Conservation (phyloP, 495 filamentous ascomycete genomes). For the Daldinia grandis region DNA sequence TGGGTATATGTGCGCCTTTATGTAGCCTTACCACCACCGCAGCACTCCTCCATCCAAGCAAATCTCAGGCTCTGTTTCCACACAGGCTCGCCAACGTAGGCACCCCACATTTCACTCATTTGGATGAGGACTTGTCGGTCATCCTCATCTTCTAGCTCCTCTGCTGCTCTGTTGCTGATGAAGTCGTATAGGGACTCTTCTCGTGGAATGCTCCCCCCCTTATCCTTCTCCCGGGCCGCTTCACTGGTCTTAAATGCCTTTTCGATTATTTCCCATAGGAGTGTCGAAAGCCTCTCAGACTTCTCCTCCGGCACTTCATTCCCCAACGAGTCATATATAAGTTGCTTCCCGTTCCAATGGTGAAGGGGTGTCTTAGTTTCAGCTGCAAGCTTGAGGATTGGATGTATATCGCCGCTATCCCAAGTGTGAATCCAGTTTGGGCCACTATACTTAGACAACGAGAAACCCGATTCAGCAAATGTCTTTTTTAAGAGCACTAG, state of each 20-base stretch:
- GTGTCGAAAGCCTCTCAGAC: constrained; percentile 60
- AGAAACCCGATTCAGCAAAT: not conserved
- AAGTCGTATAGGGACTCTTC: constrained; percentile 72
- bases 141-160: constrained; percentile 29
- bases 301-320: constrained; percentile 57
- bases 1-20: not conserved
- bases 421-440: constrained; percentile 85
- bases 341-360: constrained; percentile 62
- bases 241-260: constrained; percentile 76
- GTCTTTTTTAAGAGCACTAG: not conserved
- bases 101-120: constrained; percentile 72
- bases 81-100: constrained; percentile 73
- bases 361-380: constrained; percentile 56
- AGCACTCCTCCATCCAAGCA: constrained; percentile 77
- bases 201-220: constrained; percentile 60
- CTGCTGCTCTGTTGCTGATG: constrained; percentile 56
- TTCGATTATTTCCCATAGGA: constrained; percentile 72
- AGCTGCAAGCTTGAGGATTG: constrained; percentile 66
- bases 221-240: constrained; percentile 46
- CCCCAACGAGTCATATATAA: constrained; percentile 65
- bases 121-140: constrained; percentile 50
- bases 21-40: constrained; percentile 68
- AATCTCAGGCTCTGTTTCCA: constrained; percentile 75
- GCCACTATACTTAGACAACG: constrained; percentile 58
- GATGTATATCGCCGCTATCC: constrained; percentile 71